Conservation (phyloP, 495 filamentous ascomycete genomes). For the Astrothelium subdiscretum region DNA sequence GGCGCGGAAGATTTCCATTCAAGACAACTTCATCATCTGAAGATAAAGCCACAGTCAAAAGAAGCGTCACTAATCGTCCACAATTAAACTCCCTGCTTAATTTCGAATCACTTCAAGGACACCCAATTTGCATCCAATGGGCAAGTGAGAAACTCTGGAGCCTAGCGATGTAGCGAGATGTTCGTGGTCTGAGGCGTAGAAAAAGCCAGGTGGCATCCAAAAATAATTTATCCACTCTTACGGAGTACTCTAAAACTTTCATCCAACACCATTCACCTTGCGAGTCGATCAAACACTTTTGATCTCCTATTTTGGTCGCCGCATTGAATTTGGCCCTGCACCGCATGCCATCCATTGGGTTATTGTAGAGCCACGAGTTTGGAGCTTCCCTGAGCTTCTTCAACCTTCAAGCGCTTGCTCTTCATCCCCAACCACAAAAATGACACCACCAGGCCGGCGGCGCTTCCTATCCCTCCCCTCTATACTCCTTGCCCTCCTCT, state of each 20-base stretch:
- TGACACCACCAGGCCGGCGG: slow-evolving; percentile 18
- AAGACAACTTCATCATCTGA: not conserved
- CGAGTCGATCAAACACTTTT: not conserved
- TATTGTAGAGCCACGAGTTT: not conserved
- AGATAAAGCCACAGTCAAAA: too few species aligned
- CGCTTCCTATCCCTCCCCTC: not conserved
- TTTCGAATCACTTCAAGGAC: not conserved
- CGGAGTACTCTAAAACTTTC: not conserved
- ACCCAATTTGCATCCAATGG: not conserved
- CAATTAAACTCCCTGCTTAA: not conserved
- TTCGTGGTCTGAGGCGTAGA: not conserved
- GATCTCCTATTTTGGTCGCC: not conserved
- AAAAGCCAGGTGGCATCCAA: slow-evolving; percentile 3
- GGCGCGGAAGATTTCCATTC: not conserved
- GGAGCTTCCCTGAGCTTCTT: not conserved
- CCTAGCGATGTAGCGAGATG: not conserved
- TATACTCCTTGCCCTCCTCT: slow-evolving; percentile 39
- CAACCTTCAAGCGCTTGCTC: not conserved
- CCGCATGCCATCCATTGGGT: not conserved
- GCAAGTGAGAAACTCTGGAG: not conserved
- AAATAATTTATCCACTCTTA: not conserved
- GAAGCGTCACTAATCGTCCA: not conserved
- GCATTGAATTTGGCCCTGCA: not conserved
- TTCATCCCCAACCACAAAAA: slow-evolving; percentile 4
- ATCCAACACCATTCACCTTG: not conserved